Evolutionary conservation across 805 yeast genomes (phyloP), one percentile per base, ranked within the genome.

Genomic region (Starmerella vaccinii): DNA sequence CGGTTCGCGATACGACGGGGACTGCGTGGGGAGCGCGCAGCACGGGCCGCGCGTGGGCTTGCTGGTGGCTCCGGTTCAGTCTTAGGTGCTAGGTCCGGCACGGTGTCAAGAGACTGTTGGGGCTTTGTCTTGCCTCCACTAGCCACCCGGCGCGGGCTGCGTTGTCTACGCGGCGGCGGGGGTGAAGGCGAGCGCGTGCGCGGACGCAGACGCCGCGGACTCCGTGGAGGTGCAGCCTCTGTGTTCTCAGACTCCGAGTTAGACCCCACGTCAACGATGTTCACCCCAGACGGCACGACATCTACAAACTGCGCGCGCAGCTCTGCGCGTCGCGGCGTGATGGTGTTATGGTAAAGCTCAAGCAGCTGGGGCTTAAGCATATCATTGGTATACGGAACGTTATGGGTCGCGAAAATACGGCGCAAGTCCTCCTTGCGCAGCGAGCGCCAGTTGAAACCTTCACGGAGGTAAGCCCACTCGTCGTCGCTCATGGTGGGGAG

Each of bases 341-440:
- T 68, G 7, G 79, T 64, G 5, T 69, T 63, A n/a, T 75, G 68
- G 65, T 80, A 85, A n/a, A 82, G 60, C n/a, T 68, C 67, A 1
- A 87, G 65, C 51, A 88, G 71, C 12, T 77, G 79, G 6, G 76
- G 67, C 64, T 90, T 90, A 62, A 81, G 84, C 5, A 88, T 81
- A 42, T 74, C 70, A 1, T 82, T 69, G 0, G 83, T 74, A 61
- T 73, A 81, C 1, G 67, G 64, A n/a, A 89, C 70, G n/a, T 76
- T 72, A 61, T 86, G 76, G 49, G 76, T 80, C 12, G 71, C 65
- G 48, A 90, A 70, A 21, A 86, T 73, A 21, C 78, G 74, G 59
- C 92, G 75, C 61, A 90, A 71, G 52, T 84, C 78, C 3, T 88
- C 78, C 21, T 85, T 80, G 47, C 79, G 82, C 56, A 83, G 68